These are phyloP conservation scores for Aspergillus clavatus DNA, from an alignment of 2,329 filamentous ascomycete species.

Conservation along the genomic window DNA sequence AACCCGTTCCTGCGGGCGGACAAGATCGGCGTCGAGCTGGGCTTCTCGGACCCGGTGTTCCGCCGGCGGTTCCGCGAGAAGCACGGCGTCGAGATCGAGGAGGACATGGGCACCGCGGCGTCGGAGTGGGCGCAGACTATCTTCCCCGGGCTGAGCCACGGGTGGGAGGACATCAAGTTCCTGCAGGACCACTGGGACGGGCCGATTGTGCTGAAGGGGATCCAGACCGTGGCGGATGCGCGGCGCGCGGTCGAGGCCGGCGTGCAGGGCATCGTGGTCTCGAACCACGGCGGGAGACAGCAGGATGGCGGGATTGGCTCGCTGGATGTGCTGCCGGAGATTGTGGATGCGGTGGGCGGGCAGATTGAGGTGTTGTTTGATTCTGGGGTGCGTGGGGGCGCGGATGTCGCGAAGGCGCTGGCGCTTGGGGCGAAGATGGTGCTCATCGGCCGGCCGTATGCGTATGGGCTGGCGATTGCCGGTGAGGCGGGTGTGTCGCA, in stretches of 20 bases:
- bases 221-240: conserved; percentile 45
- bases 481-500: conserved; percentile 52
- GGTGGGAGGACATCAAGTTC: conserved; percentile 56
- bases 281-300: conserved; percentile 49
- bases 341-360: conserved; percentile 43
- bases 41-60: conserved; percentile 63
- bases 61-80: conserved; percentile 48
- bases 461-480: conserved; percentile 53
- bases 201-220: conserved; percentile 58
- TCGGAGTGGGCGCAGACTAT: conserved; percentile 49
- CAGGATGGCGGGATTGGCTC: conserved; percentile 43
- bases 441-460: conserved; percentile 48
- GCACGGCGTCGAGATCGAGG: conserved; percentile 39
- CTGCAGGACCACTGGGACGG: conserved; percentile 57
- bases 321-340: conserved; percentile 50
- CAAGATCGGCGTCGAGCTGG: conserved; percentile 52
- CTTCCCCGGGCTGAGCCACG: conserved; percentile 50
- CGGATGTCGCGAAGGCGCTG: conserved; percentile 47
- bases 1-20: conserved; percentile 26
- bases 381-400: conserved; percentile 42
- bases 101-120: conserved; percentile 44
- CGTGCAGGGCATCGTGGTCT: conserved; percentile 45
- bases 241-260: conserved; percentile 40
- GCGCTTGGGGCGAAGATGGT: conserved; percentile 51
- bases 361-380: conserved; percentile 44